Conservation (phyloP, 2,329 filamentous ascomycete species). For the Cordyceps cateniannulata region DNA sequence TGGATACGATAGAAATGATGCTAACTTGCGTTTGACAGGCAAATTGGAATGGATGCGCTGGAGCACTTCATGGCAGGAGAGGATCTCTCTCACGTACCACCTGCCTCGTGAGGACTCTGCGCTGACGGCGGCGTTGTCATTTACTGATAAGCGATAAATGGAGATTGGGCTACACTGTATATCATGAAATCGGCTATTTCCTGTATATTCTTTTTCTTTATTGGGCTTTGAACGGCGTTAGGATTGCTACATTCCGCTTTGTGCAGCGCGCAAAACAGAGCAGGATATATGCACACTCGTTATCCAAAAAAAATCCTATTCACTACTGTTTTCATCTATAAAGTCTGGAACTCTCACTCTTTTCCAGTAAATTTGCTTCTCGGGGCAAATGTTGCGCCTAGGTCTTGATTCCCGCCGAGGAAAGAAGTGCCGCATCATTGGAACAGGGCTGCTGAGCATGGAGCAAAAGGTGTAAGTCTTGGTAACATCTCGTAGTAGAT, state of each 20-base stretch:
- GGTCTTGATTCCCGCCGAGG: too few species aligned
- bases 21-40: constrained; percentile 18
- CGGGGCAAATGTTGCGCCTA: too few species aligned
- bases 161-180: neutral
- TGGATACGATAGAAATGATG: neutral
- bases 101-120: neutral
- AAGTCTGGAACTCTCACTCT: too few species aligned
- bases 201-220: neutral
- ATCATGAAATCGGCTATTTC: neutral
- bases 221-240: neutral
- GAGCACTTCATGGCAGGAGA: constrained; percentile 31
- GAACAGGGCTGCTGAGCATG: too few species aligned
- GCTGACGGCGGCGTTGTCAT: neutral
- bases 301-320: too few species aligned
- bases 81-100: constrained; percentile 11
- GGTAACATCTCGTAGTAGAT: too few species aligned
- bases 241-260: neutral
- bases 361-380: too few species aligned
- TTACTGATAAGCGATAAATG: neutral
- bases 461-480: too few species aligned
- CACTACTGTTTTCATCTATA: too few species aligned
- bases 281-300: neutral
- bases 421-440: too few species aligned
- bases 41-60: constrained; percentile 29
- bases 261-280: neutral